Evolutionary conservation across 345 rosid species (phyloP), one percentile per base, ranked within the genome.

Genomic region (Cardamine occulta): DNA sequence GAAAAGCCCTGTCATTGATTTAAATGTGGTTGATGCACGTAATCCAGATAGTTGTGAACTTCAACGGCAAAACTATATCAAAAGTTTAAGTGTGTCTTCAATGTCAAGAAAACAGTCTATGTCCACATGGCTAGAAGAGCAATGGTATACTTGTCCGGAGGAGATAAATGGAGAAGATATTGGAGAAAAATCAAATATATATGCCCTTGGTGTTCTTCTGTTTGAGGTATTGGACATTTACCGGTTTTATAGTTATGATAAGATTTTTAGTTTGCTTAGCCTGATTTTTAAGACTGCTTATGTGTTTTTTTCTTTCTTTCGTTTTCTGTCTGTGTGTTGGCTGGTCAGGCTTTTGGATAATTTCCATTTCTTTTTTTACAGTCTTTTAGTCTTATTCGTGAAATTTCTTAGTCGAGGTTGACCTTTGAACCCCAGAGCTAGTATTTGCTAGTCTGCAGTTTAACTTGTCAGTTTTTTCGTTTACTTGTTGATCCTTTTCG

Each of bases 151-250:
- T 68, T 78, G 87, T 75, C 92, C 90, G 14, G 90, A 83, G 85
- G 88, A 86, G 75, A 77, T 73, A 19, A 80, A 69, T 71, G 89
- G 77, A 59, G 77, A 83, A 64, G 75, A 65, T 28, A 63, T 59
- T 70, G 81, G 82, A 32, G 72, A 82, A 77, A 75, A 84, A 17
- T 86, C 97, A 18, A 91, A 91, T 76, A 81, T 88, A 61, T 88
- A 88, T 68, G 68, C 84, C 62, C 92, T 91, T 37, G 94, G 97
- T 34, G 84, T 88, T 77, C 87, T 91, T 67, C 92, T 91, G 69
- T 91, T 91, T 64, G 97, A 91, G 92, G 94, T 91, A 72, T 81
- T 82, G 71, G 29, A 44, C 34, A 59, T 17, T 14, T 52, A 47
- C 51, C 8, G 15, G 18, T 51, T 68, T 21, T 19, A 54, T 39